Conservation (phyloP, 441 rosid species). For the Arabidopsis hybrid region DNA sequence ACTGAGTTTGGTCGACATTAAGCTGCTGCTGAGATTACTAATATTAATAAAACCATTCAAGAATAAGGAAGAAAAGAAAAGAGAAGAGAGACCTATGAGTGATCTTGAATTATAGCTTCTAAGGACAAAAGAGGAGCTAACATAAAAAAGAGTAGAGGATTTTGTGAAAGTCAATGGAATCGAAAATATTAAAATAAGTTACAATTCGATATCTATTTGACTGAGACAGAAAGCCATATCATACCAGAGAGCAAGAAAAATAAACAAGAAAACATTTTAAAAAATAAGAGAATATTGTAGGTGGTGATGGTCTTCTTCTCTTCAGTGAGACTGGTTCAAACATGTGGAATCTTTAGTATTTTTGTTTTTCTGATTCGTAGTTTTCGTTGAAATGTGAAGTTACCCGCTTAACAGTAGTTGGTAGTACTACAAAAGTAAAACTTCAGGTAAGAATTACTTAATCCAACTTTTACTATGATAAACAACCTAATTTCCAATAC, state of each 20-base stretch:
- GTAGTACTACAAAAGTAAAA: background rate
- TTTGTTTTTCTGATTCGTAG: too few relatives aligned
- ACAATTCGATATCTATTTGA: slow-evolving; percentile 3
- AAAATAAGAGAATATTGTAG: background rate
- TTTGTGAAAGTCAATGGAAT: slow-evolving; percentile 15
- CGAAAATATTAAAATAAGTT: background rate
- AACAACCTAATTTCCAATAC: background rate
- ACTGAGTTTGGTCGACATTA: slow-evolving; percentile 56
- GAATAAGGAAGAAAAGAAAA: background rate
- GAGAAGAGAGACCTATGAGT: background rate
- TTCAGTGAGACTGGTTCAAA: slow-evolving; percentile 24
- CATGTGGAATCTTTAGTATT: background rate
- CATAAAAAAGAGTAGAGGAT: slow-evolving; percentile 5
- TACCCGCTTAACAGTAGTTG: background rate
- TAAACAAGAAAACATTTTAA: background rate
- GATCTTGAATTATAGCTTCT: background rate
- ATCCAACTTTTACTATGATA: background rate
- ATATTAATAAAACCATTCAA: too few relatives aligned
- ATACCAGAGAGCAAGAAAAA: background rate
- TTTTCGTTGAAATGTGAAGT: slow-evolving; percentile 8
- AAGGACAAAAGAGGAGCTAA: slow-evolving; percentile 11
- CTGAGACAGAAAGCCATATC: background rate
- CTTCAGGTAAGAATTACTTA: background rate
- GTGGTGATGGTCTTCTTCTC: slow-evolving; percentile 3
- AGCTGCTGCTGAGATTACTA: slow-evolving; percentile 6